Base-by-base conservation (phyloP, 108 stramenopile genomes). In the Cyclostephanos invisitatus region DNA sequence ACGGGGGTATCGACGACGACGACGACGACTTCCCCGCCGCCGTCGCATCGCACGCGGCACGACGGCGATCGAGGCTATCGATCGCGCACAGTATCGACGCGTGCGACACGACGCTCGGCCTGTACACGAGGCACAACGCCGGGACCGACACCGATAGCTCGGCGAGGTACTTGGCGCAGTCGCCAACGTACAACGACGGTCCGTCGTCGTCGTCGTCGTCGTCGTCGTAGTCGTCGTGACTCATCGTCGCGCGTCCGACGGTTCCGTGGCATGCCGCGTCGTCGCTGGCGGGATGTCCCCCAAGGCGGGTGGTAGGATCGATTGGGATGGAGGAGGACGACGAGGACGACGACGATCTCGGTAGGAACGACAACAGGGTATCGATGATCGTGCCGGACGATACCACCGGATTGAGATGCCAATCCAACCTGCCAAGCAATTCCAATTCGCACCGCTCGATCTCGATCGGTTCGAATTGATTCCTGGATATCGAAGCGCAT, bases 121-220 rank as follows among this genome's bases (percentile, higher is more conserved):
- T 76, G 57, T 84, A 78, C 5, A 69, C 63, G 28, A 74, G 56
- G 40, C 73, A 69, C 17, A 84, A 70, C 17, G 77, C 85, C 29
- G 83, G 84, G 47, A 87, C 83, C 20, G 90, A 94, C 11, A 90
- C 87, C 29, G 87, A 79, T 5, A 94, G 73, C 63, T 94, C 93
- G 0, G 89, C 76, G 0, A 94, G 70, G 74, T 94, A 94, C 15
- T 68, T 80, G 63, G 79, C 73, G 62, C 72, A 73, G 27, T 80
- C 79, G 64, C 70, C 64, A 9, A 80, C 72, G 68, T 44, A 73
- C 5, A 68, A 11, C 10, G 62, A 42, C 20, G 73, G 29, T 14
- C 55, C 37, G 10, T 42, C 32, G n/a, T 53, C 2, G 40, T 44
- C 61, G 32, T 32, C 32, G 32, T 32, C 32, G 32, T 32, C 4